These are phyloP conservation scores for Gossypium schwendimanii DNA, from an alignment of 441 rosid species.

Conservation along the genomic window DNA sequence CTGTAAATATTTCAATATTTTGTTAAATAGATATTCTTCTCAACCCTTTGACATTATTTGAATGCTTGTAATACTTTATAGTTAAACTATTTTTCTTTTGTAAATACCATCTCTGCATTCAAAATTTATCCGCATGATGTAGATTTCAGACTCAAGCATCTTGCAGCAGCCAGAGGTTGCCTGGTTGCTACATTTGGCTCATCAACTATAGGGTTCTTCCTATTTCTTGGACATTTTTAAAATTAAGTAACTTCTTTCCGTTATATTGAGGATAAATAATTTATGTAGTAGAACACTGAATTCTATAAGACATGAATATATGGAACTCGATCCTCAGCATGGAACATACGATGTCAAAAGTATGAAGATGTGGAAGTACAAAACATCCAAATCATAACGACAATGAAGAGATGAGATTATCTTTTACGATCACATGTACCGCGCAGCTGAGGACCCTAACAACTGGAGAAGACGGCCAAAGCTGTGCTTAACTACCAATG, in stretches of 20 bases:
- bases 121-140: neutral
- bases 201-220: neutral
- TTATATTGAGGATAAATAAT: too few relatives aligned
- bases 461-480: too few relatives aligned
- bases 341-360: too few relatives aligned
- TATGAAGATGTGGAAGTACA: neutral
- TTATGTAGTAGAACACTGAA: too few relatives aligned
- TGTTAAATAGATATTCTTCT: neutral
- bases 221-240: too few relatives aligned
- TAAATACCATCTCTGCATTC: neutral
- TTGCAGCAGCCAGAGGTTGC: neutral
- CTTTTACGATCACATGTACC: too few relatives aligned
- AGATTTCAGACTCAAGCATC: neutral
- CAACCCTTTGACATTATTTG: neutral
- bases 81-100: neutral
- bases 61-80: neutral
- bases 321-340: too few relatives aligned
- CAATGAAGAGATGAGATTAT: too few relatives aligned
- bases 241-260: too few relatives aligned
- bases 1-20: conserved; percentile 21
- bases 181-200: neutral
- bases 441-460: too few relatives aligned
- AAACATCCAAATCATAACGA: neutral
- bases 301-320: too few relatives aligned
- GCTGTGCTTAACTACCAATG: too few relatives aligned